Percentiles rank a stretch among this genome's conserved stretches.
Conservation (phyloP, 768 basidiomycete species). For the Tricholoma saponaceum region DNA sequence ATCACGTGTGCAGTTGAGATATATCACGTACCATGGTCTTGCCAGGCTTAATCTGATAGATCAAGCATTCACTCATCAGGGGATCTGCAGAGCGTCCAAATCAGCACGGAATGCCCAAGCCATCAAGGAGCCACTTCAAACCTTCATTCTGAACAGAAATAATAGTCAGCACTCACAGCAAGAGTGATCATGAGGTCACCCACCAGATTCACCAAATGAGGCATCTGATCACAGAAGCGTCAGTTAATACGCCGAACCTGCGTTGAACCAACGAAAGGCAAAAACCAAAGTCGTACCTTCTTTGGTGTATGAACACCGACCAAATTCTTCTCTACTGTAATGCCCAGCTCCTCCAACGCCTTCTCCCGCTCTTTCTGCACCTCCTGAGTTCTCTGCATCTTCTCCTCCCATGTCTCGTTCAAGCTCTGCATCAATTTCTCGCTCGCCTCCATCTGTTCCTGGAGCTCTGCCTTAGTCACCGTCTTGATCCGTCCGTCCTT, state of each 20-base stretch:
- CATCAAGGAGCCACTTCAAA: constrained; percentile 23
- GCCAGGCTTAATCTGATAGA: constrained; percentile 89
- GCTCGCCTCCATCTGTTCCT: constrained; percentile 93
- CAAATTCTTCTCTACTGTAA: constrained; percentile 94
- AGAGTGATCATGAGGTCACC: constrained; percentile 20
- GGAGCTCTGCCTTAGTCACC: constrained; percentile 94
- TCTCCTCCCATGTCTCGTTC: constrained; percentile 97
- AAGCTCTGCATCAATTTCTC: constrained; percentile 93
- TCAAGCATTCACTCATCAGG: constrained; percentile 92
- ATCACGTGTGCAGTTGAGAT: constrained; percentile 3
- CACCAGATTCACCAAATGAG: constrained; percentile 90
- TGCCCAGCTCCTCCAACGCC: constrained; percentile 95
- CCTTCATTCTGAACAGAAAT: constrained; percentile 60
- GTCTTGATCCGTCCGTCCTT: constrained; percentile 93
- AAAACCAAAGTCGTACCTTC: constrained; percentile 53
- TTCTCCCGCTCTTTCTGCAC: constrained; percentile 97
- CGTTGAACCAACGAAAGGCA: neutral
- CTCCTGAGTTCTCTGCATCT: constrained; percentile 85
- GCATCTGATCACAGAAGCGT: constrained; percentile 54
- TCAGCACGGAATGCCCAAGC: constrained; percentile 8
- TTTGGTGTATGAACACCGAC: constrained; percentile 98
- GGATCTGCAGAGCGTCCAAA: constrained; percentile 55
- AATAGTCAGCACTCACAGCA: constrained; percentile 13
- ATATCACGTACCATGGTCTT: constrained; percentile 58
- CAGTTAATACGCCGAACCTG: constrained; percentile 5